Evolutionary conservation across 805 yeast species (phyloP), one percentile per base, ranked within the genome.

Genomic region (Naumovozyma dairenensis): DNA sequence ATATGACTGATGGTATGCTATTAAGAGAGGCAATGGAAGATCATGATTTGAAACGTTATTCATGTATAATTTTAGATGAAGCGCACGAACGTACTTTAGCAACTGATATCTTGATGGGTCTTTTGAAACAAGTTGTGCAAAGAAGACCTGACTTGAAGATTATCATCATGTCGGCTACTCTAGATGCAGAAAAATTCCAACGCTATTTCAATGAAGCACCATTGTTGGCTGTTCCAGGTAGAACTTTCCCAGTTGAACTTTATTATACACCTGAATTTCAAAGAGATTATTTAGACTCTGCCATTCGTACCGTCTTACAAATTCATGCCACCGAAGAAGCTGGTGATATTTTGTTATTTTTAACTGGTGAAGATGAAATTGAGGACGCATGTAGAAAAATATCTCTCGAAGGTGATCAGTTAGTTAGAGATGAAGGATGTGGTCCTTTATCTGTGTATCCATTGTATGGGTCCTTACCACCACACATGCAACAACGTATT

Each of bases 1-100:
- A 92, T 65, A 84, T 89, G 96, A 89, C 98, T 8, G 98, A 89
- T 66, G 98, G 98, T 77, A 87, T 89, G 96, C 70, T 89, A 34
- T 66, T 89, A 46, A 74, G 96, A 53, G 98, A 89, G 62, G 96
- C 96, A 19, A 87, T 92, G 97, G 92, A 81, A 44, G 98, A 89
- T 56, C 96, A 85, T 47, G 72, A 78, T 39, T 67, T 89, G 56
- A 62, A 65, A 4, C 69, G 80, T 44, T 89, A 89, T 59, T 80
- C 94, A 13, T 89, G 95, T 51, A 82, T 89, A 40, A 85, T 89
- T 44, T 66, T 89, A 40, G 98, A 89, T 71, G 98, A 89, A 66
- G 97, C 97, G 29, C 98, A 89, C 65, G 98, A 89, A 62, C 79
- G 98, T 59, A 92, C 98, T 0, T 68, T 89, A 48, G 85, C 97